These are phyloP conservation scores for Pichia sp. DNA, from an alignment of 1,139 yeast genomes.

Conservation along the genomic window DNA sequence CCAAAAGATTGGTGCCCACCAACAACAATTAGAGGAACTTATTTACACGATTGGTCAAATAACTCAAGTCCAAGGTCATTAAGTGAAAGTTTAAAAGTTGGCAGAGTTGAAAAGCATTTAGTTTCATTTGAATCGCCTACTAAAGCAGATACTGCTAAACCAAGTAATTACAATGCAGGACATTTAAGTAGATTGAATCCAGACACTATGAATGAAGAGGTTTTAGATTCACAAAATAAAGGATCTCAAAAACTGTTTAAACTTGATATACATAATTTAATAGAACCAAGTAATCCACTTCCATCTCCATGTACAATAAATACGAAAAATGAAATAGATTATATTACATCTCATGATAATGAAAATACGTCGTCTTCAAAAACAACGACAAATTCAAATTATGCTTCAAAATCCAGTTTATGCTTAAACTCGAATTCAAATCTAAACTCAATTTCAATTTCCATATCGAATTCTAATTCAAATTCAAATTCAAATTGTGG, in stretches of 20 bases:
- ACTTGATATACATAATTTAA: neutral
- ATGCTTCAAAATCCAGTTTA: too few species aligned
- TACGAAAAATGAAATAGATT: neutral
- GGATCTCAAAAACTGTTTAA: neutral
- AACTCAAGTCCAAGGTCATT: conserved; percentile 13
- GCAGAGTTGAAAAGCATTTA: conserved; percentile 8
- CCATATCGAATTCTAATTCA: neutral
- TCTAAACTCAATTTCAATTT: neutral
- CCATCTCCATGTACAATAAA: conserved; percentile 12
- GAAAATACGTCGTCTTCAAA: neutral
- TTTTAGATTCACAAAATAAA: too few species aligned
- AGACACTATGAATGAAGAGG: neutral
- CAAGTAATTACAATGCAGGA: neutral
- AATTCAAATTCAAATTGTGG: neutral
- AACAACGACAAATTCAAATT: neutral
- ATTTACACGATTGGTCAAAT: conserved; percentile 14
- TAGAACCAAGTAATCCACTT: conserved; percentile 9
- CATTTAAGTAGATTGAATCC: neutral
- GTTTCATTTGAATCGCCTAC: neutral
- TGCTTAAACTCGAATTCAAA: neutral
- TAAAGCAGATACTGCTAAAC: neutral
- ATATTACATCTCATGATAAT: neutral
- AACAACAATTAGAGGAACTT: conserved; percentile 10
- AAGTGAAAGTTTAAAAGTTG: conserved; percentile 12
- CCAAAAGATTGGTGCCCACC: conserved; percentile 12